phyloP scores from a whole-genome alignment of 805 yeast species.

The Henningerozyma blattae region DNA sequence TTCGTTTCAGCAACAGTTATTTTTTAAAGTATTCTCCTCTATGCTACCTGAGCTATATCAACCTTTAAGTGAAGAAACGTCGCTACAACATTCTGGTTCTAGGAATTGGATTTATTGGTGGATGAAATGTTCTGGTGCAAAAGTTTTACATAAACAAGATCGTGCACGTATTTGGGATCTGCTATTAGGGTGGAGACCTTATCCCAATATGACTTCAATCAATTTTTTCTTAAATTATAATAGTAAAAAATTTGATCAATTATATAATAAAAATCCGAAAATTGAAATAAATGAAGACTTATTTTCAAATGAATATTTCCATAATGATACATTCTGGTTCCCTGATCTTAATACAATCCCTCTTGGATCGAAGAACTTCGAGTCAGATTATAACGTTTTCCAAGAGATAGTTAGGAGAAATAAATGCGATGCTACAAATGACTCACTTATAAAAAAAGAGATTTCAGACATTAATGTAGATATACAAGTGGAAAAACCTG shows the following conservation, averaged over 20 bases:
- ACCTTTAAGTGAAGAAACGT: constrained; percentile 71
- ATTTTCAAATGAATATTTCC: not conserved
- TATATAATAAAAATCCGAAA: constrained; percentile 7
- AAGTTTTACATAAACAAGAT: constrained; percentile 69
- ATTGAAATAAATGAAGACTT: constrained; percentile 3
- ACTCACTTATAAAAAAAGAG: not conserved
- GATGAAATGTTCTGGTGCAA: constrained; percentile 83
- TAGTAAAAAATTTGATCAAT: constrained; percentile 19
- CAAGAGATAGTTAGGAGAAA: constrained; percentile 19
- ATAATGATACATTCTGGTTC: constrained; percentile 25
- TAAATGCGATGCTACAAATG: constrained; percentile 7
- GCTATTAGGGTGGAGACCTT: constrained; percentile 62
- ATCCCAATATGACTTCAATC: constrained; percentile 20
- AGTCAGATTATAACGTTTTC: constrained; percentile 19
- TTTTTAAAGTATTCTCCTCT: constrained; percentile 49
- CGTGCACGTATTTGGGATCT: constrained; percentile 87
- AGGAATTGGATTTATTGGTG: constrained; percentile 90
- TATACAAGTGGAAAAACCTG: constrained; percentile 1
- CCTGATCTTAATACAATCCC: constrained; percentile 23
- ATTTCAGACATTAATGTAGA: constrained; percentile 2
- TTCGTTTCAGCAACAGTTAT: constrained; percentile 26
- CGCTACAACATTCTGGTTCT: constrained; percentile 40
- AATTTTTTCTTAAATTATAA: constrained; percentile 26
- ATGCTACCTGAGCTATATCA: constrained; percentile 65
- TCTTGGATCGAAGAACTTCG: constrained; percentile 15